Evolutionary conservation across 345 rosid species (phyloP).

Genomic region (Arabis alpina): DNA sequence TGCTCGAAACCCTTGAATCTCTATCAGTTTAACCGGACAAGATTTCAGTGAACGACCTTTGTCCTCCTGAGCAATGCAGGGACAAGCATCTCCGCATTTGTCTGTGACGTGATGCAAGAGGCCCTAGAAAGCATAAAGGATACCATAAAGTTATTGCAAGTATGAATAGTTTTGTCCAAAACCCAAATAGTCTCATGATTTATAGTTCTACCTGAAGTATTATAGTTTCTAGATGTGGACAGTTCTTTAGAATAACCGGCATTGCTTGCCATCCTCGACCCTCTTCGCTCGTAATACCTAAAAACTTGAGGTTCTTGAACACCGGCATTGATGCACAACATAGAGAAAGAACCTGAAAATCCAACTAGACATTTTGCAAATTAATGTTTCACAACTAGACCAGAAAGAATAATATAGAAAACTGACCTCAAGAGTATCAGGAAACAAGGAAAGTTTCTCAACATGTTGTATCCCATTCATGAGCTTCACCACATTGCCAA

Average conservation of each 20-base stretch:
- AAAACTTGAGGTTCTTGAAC: conserved; percentile 23
- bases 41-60: conserved; percentile 7
- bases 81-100: conserved; percentile 18
- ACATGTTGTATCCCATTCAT: neutral
- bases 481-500: neutral
- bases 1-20: conserved; percentile 9
- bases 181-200: neutral
- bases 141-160: neutral
- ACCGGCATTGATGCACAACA: conserved; percentile 20
- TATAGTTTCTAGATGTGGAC: conserved; percentile 1
- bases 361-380: no score
- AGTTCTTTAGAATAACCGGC: conserved; percentile 10
- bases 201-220: neutral
- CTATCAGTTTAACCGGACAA: neutral
- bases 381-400: no score
- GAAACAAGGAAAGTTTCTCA: neutral
- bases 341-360: conserved; percentile 24
- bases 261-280: conserved; percentile 27
- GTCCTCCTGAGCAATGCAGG: conserved; percentile 9
- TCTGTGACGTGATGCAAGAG: conserved; percentile 12
- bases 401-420: neutral
- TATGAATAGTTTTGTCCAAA: neutral
- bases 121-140: conserved; percentile 15
- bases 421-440: conserved; percentile 19
- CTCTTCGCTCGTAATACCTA: neutral